Conservation (phyloP, 306 rosid genomes). For the Prunus fruticosa region DNA sequence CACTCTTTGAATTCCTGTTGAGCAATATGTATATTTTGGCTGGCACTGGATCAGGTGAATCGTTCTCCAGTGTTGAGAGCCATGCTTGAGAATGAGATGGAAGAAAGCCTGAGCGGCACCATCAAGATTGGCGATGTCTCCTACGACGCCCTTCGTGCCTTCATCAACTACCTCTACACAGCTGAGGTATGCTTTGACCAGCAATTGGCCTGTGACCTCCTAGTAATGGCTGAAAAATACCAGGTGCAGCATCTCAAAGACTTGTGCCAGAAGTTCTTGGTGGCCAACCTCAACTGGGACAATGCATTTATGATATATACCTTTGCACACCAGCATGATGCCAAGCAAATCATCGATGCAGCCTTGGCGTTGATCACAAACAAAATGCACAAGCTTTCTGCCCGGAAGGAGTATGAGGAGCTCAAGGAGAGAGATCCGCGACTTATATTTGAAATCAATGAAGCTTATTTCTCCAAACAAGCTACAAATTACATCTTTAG, state of each 20-base stretch:
- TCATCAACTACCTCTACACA: slow-evolving; percentile 68
- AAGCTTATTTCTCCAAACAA: slow-evolving; percentile 61
- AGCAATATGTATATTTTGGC: neutral
- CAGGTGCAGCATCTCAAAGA: too few species aligned
- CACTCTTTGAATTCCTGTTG: neutral
- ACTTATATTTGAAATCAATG: slow-evolving; percentile 68
- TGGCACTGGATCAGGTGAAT: slow-evolving; percentile 35
- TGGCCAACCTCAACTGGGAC: slow-evolving; percentile 32
- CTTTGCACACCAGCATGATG: slow-evolving; percentile 74
- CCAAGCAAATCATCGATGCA: slow-evolving; percentile 44
- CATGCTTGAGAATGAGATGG: slow-evolving; percentile 59
- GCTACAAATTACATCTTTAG: too few species aligned
- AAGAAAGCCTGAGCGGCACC: slow-evolving; percentile 70
- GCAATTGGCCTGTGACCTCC: slow-evolving; percentile 45
- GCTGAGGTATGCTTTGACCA: slow-evolving; percentile 64
- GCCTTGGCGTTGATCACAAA: slow-evolving; percentile 51
- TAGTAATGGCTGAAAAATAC: too few species aligned
- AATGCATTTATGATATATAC: slow-evolving; percentile 51
- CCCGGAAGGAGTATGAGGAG: slow-evolving; percentile 50
- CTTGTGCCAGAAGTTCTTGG: too few species aligned
- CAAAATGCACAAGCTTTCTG: slow-evolving; percentile 55
- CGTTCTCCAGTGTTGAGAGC: slow-evolving; percentile 88
- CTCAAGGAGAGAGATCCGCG: slow-evolving; percentile 66
- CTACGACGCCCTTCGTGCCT: slow-evolving; percentile 53
- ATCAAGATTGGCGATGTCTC: slow-evolving; percentile 67